Base-by-base conservation (phyloP, 805 yeast species). In the Ogataea polymorpha region DNA sequence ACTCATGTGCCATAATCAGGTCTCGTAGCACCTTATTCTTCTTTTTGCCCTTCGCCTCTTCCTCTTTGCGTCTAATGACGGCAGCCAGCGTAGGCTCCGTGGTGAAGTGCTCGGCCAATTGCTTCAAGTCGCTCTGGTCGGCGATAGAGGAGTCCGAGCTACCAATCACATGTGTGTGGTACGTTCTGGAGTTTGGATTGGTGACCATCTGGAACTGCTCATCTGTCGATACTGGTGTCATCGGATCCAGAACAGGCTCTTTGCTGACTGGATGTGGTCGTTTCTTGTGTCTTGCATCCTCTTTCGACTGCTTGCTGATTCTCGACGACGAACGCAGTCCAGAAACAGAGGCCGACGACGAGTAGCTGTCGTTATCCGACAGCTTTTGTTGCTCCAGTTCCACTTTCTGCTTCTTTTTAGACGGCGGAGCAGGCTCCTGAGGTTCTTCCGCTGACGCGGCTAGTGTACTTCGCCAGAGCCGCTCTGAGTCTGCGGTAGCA, bases 131-230 rank as follows among this genome's bases (percentile, higher is more conserved):
- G 20, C 36, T 33, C 36, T 56, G 61, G 25, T 48, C 47, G 7
- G 54, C 32, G 24, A 51, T 48, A 32, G 42, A 39, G 32, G 46
- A 32, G 23, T 46, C 50, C 12, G 42, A 51, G 53, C 42, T 56
- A 43, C 46, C 54, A 32, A 46, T 18, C 24, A 62, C 56, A 29
- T 44, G 48, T 7, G 47, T 46, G 18, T 53, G 56, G 44, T 54
- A 61, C 1, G 49, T 32, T 23, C 49, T 53, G 10, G 65, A 59
- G 30, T 51, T 51, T 1, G 52, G 46, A 17, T 52, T 53, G 2
- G 68, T 60, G 6, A 63, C 48, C 10, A 51, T 27, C 9, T 35
- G 40, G 41, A 70, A 67, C 35, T 69, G 72, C 7, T 55, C 56
- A 7, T 50, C 43, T 4, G 67, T 51, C 3, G 61, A 23, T 7